A percentile compares a stretch with the other conserved stretches of the same genome.
Evolutionary conservation across 75 land plant species (phyloP).

Genomic region (Pinus tabuliformis): DNA sequence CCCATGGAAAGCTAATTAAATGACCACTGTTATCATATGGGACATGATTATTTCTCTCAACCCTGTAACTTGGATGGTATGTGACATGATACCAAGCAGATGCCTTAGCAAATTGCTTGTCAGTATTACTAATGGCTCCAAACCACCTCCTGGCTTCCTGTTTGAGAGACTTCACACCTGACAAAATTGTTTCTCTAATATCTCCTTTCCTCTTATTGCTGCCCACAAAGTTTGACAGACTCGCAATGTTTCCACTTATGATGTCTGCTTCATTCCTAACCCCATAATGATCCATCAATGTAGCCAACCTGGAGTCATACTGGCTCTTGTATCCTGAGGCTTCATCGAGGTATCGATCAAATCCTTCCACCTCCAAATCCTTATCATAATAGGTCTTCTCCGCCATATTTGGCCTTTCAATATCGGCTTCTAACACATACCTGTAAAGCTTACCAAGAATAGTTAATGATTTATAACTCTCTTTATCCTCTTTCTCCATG

Average conservation of each 20-base stretch:
- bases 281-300: conserved; percentile 74
- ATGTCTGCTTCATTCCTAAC: conserved; percentile 81
- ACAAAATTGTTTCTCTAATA: conserved; percentile 44
- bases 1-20: conserved; percentile 91
- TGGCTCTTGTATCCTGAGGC: conserved; percentile 50
- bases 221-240: conserved; percentile 29
- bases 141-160: conserved; percentile 83
- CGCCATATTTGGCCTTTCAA: conserved; percentile 5
- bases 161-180: conserved; percentile 53
- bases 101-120: conserved; percentile 58
- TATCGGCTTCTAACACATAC: conserved; percentile 42
- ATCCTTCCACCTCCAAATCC: conserved; percentile 71
- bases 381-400: conserved; percentile 38
- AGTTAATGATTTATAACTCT: conserved; percentile 52
- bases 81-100: conserved; percentile 98
- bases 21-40: conserved; percentile 40
- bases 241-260: conserved; percentile 56
- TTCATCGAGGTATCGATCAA: conserved; percentile 51
- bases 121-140: conserved; percentile 20
- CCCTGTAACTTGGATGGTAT: conserved; percentile 70
- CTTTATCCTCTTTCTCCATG: conserved; percentile 84
- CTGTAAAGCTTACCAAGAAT: conserved; percentile 92
- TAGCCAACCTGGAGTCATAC: conserved; percentile 72
- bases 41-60: conserved; percentile 34
- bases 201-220: conserved; percentile 38